phyloP scores from a whole-genome alignment of 768 basidiomycete genomes.

The Lactarius sp. region DNA sequence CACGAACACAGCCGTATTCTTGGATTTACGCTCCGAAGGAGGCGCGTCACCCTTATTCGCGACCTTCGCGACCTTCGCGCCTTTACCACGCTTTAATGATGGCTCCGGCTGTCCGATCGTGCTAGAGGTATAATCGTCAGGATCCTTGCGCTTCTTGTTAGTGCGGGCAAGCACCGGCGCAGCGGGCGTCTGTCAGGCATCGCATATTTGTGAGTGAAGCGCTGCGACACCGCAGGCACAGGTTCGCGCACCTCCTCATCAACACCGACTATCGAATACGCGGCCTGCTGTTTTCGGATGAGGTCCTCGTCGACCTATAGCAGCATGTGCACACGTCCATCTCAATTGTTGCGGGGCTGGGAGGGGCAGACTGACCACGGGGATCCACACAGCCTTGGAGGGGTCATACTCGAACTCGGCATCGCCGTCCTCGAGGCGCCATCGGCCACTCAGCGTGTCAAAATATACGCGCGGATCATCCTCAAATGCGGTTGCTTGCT shows the following conservation, averaged over 20 bases:
- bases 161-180: conserved; percentile 78
- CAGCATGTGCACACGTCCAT: conserved; percentile 17
- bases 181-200: conserved; percentile 62
- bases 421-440: conserved; percentile 87
- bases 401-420: conserved; percentile 91
- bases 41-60: conserved; percentile 25
- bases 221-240: conserved; percentile 9
- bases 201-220: conserved; percentile 23
- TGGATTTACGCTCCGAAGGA: conserved; percentile 57
- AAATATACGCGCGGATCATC: conserved; percentile 82
- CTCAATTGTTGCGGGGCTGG: conserved; percentile 18
- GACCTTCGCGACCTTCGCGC: conserved; percentile 38
- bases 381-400: conserved; percentile 72
- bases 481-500: conserved; percentile 65
- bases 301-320: conserved; percentile 82
- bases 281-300: conserved; percentile 86
- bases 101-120: conserved; percentile 44
- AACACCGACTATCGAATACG: conserved; percentile 87
- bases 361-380: conserved; percentile 55
- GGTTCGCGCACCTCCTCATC: conserved; percentile 76
- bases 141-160: conserved; percentile 76
- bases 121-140: conserved; percentile 63
- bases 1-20: conserved; percentile 91
- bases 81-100: conserved; percentile 67
- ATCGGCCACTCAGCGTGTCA: conserved; percentile 67